Percentiles rank a stretch among this genome's conserved stretches.
Conservation (phyloP, 805 yeast genomes). For the Candida jianshihensis region DNA sequence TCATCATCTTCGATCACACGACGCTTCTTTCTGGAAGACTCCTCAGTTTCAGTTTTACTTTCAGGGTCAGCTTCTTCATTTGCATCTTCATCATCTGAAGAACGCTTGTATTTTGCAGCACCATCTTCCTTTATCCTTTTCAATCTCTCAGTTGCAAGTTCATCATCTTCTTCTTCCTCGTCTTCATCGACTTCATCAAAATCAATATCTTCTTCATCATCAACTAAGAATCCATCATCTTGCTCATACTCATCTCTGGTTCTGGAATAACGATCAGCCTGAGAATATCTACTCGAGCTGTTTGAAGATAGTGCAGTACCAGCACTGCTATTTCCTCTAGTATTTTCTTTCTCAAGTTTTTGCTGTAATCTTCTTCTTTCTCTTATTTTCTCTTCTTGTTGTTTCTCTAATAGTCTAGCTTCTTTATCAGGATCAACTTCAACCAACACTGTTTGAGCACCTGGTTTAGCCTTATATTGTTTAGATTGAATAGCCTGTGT, state of each 20-base stretch:
- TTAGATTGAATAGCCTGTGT: conserved; percentile 55
- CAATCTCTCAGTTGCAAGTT: conserved; percentile 30
- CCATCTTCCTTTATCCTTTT: conserved; percentile 36
- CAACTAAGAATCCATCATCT: conserved; percentile 27
- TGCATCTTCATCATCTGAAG: conserved; percentile 15
- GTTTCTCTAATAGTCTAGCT: conserved; percentile 60
- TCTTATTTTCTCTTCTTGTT: conserved; percentile 55
- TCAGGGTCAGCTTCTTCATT: conserved; percentile 18
- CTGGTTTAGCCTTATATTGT: conserved; percentile 23
- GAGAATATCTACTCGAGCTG: conserved; percentile 11
- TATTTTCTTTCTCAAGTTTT: conserved; percentile 44
- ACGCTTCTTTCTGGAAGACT: conserved; percentile 31
- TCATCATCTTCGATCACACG: conserved; percentile 49
- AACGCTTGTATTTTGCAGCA: conserved; percentile 35
- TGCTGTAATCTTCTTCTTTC: conserved; percentile 59
- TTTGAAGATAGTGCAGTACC: conserved; percentile 2
- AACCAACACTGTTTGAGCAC: conserved; percentile 33
- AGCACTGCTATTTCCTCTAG: conserved; percentile 36
- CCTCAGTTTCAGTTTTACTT: background rate
- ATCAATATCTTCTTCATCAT: conserved; percentile 45
- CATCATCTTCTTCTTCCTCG: conserved; percentile 45
- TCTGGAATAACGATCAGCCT: conserved; percentile 22
- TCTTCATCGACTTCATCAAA: conserved; percentile 16
- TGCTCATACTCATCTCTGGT: conserved; percentile 35
- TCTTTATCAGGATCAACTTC: conserved; percentile 63